These are phyloP conservation scores for Komagataella kurtzmanii DNA, from an alignment of 805 yeast species.

Conservation along the genomic window DNA sequence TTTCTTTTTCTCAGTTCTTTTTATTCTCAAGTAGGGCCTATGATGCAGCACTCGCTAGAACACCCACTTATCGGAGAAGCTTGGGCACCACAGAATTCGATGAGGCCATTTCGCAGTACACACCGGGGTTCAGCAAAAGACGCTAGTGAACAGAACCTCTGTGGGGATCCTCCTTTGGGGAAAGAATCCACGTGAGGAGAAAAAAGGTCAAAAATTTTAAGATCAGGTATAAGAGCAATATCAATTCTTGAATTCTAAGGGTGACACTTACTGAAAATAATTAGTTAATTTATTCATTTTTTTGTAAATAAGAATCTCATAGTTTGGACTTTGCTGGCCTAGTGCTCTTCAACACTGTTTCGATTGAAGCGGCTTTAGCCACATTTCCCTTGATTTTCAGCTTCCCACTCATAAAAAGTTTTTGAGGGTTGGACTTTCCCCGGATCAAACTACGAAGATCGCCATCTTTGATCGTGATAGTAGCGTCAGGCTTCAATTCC, in stretches of 20 bases:
- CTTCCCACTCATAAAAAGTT: conserved; percentile 72
- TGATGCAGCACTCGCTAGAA: background rate
- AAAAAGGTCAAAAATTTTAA: background rate
- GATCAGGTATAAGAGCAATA: background rate
- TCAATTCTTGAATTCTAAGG: background rate
- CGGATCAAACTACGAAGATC: conserved; percentile 58
- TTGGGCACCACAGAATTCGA: no score
- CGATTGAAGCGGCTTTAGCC: conserved; percentile 77
- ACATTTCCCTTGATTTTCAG: conserved; percentile 82
- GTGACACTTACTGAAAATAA: background rate
- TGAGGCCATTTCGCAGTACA: background rate
- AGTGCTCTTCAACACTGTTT: conserved; percentile 47
- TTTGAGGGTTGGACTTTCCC: conserved; percentile 79
- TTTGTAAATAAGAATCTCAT: conserved; percentile 8
- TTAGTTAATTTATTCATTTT: background rate
- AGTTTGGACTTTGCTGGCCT: conserved; percentile 29
- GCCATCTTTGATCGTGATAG: conserved; percentile 48
- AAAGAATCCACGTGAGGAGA: background rate
- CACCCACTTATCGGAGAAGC: no score
- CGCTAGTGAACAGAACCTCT: background rate
- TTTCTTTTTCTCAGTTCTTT: background rate
- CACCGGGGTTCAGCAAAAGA: background rate
- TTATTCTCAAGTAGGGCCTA: no score
- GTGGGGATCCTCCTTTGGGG: background rate
- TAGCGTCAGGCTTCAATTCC: conserved; percentile 38